These are phyloP conservation scores for Postia placenta DNA, from an alignment of 768 basidiomycete species.

Conservation along the genomic window DNA sequence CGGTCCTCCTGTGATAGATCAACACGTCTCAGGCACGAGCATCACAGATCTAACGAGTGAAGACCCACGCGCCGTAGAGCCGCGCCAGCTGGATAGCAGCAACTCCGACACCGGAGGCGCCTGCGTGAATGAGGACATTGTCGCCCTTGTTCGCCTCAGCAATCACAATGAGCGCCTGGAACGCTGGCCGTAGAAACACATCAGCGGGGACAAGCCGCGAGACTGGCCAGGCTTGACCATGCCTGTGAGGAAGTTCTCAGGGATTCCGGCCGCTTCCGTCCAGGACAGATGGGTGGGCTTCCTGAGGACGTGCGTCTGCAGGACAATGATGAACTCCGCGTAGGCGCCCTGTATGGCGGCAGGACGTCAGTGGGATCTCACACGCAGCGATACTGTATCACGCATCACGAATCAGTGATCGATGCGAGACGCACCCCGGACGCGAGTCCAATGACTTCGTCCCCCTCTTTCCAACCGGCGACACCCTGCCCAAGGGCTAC, in stretches of 20 bases:
- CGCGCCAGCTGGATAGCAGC: conserved; percentile 87
- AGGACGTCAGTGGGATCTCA: background rate
- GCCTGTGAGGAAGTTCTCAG: conserved; percentile 89
- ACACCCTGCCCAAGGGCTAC: conserved; percentile 30
- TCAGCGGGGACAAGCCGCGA: too few relatives aligned
- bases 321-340: conserved; percentile 75
- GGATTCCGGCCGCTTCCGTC: conserved; percentile 81
- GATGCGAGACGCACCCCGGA: conserved; percentile 54
- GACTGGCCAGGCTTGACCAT: conserved; percentile 10
- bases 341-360: conserved; percentile 84
- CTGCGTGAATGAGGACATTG: conserved; percentile 84
- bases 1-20: conserved; percentile 41
- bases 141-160: conserved; percentile 66
- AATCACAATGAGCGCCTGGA: conserved; percentile 58
- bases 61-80: conserved; percentile 61
- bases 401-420: background rate
- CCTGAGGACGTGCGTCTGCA: conserved; percentile 57
- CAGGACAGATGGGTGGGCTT: conserved; percentile 77
- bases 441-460: conserved; percentile 84
- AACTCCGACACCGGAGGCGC: conserved; percentile 85
- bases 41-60: conserved; percentile 5
- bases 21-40: background rate
- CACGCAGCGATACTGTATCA: background rate
- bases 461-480: conserved; percentile 44
- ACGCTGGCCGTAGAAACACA: too few relatives aligned